Evolutionary conservation across 495 filamentous ascomycete genomes (phyloP), one percentile per base, ranked within the genome.

Genomic region (Neurospora hispaniola): DNA sequence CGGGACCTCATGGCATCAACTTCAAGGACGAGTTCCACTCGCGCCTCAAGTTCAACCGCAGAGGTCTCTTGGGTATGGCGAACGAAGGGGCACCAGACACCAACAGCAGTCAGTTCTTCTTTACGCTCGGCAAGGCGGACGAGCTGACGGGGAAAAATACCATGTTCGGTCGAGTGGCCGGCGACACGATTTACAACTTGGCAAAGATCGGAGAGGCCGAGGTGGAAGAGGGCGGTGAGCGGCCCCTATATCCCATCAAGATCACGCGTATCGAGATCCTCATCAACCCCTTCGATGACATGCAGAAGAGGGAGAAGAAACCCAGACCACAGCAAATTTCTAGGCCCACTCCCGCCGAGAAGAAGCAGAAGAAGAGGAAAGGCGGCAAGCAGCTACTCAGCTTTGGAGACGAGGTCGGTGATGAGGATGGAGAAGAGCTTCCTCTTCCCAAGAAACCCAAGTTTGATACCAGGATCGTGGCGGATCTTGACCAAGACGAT

Each of bases 71-170:
- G 73, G 96, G 94, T 12, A 98, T 98, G 95, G 96, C 96, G 11
- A 94, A 94, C 79, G 87, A 88, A 42, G 87, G 91, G 5, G 79
- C 79, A 54, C 91, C 92, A 75, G 88, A 94, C 75, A 90, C 90
- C 40, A 97, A 97, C 82, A 92, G 92, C 54, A 96, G 93, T 81
- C 96, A 99, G 84, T 98, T 98, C 84, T 99, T 99, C 82, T 88
- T 99, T 71, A 98, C 96, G 2, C 84, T 99, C 62, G 90, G 84
- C 69, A 91, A 91, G 70, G 91, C 93, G 70, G 88, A 91, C 42
- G 94, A 98, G 82, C 78, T 99, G 80, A 91, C 90, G 69, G 92
- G 91, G 72, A 90, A 93, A 78, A 97, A 97, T 79, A 98, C 96
- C 5, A 84, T 98, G 77, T 98, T 99, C 83, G 96, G 96, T 62